Percentiles rank a stretch among this genome's conserved stretches.
These are phyloP conservation scores for Pseudotsuga menziesii DNA, from an alignment of 75 land plant genomes.

Conservation along the genomic window DNA sequence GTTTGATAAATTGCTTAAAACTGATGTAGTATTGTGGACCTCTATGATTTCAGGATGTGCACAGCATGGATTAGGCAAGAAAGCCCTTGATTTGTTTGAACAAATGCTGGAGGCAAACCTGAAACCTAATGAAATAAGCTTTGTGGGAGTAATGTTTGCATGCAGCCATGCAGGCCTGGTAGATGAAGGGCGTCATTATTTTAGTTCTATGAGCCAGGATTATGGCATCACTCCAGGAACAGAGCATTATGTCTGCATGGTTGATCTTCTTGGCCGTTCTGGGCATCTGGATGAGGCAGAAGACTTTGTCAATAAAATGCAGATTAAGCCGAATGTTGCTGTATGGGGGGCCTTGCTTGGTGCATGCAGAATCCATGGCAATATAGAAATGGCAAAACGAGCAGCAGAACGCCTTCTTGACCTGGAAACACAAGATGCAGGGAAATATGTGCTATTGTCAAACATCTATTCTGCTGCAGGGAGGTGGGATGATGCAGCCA, in stretches of 20 bases:
- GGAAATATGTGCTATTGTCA: slow-evolving; percentile 16
- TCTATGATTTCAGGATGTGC: slow-evolving; percentile 18
- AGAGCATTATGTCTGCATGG: slow-evolving; percentile 15
- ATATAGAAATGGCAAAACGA: slow-evolving; percentile 12
- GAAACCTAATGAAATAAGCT: slow-evolving; percentile 12
- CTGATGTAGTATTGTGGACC: slow-evolving; percentile 13
- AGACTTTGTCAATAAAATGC: slow-evolving; percentile 13
- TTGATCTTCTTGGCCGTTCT: slow-evolving; percentile 19
- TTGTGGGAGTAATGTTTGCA: slow-evolving; percentile 12
- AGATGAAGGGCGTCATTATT: background rate
- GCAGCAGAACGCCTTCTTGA: slow-evolving; percentile 12
- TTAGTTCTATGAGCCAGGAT: slow-evolving; percentile 14
- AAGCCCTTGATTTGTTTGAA: slow-evolving; percentile 12
- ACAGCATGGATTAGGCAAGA: slow-evolving; percentile 15
- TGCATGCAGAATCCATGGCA: slow-evolving; percentile 15
- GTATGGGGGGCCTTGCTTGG: slow-evolving; percentile 19
- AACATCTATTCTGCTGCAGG: slow-evolving; percentile 10
- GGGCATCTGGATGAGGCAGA: slow-evolving; percentile 11
- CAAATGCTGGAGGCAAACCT: slow-evolving; percentile 5
- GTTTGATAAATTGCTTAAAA: slow-evolving; percentile 5
- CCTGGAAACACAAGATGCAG: slow-evolving; percentile 10
- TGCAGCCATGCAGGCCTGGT: slow-evolving; percentile 15
- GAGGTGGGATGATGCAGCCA: slow-evolving; percentile 4
- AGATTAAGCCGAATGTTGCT: slow-evolving; percentile 5
- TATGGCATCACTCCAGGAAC: slow-evolving; percentile 11